A percentile compares a stretch with the other conserved stretches of the same genome.
These are phyloP conservation scores for Helichrysum umbraculigerum DNA, from an alignment of 129 eudicot species.

Conservation along the genomic window DNA sequence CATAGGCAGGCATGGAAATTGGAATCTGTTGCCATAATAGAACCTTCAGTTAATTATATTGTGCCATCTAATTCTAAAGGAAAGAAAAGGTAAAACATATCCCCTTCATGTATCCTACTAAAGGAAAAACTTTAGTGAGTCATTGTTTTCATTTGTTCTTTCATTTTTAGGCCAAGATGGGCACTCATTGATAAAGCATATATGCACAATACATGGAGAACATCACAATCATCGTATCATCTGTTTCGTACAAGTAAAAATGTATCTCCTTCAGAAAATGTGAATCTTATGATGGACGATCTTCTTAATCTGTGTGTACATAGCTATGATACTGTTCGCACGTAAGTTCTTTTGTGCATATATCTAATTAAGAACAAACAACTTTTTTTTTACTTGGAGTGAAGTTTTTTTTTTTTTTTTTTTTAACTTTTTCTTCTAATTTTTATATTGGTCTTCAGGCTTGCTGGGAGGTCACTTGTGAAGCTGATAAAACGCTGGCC, in stretches of 20 bases:
- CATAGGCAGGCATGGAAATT: constrained; percentile 97
- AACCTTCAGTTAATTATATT: constrained; percentile 83
- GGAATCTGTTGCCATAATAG: constrained; percentile 90
- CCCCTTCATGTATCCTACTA: background rate
- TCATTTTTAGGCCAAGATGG: constrained; percentile 76
- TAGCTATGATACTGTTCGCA: constrained; percentile 90
- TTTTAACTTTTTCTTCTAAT: background rate
- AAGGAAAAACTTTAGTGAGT: background rate
- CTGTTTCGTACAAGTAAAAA: constrained; percentile 67
- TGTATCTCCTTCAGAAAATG: constrained; percentile 60
- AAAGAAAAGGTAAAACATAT: constrained; percentile 61
- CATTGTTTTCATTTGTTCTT: constrained; percentile 18
- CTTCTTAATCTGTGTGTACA: constrained; percentile 85
- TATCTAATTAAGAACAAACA: background rate
- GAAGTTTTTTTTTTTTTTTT: background rate
- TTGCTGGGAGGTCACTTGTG: constrained; percentile 83
- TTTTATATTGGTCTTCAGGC: constrained; percentile 45
- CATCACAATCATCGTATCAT: constrained; percentile 91
- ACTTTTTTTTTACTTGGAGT: background rate
- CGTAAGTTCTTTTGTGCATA: constrained; percentile 53
- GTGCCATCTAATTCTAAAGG: constrained; percentile 71
- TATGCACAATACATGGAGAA: constrained; percentile 97
- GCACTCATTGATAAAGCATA: constrained; percentile 91
- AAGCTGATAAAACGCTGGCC: constrained; percentile 98
- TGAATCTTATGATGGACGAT: constrained; percentile 65